Conservation (phyloP, 73 alveolate genomes). For the Paramecium pentaurelia region DNA sequence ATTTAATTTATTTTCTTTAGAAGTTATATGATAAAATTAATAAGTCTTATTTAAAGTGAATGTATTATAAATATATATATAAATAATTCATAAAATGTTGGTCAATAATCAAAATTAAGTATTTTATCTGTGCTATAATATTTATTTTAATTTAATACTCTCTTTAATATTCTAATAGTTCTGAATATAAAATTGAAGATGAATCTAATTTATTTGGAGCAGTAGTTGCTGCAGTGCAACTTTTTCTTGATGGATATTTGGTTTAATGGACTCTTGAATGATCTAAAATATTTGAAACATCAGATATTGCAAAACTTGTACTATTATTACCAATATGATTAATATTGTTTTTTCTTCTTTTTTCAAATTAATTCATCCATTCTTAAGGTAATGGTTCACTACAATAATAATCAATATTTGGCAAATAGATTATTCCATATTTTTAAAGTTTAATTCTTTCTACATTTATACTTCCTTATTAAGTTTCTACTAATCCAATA, state of each 20-base stretch:
- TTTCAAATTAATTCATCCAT: slow-evolving; percentile 48
- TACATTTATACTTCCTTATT: neutral
- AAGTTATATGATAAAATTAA: too few relatives aligned
- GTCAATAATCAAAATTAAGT: slow-evolving; percentile 17
- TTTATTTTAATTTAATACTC: neutral
- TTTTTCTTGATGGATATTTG: neutral
- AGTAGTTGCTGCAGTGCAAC: neutral
- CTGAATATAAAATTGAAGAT: neutral
- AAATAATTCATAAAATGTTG: neutral
- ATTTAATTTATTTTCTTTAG: too few relatives aligned
- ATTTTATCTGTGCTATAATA: neutral
- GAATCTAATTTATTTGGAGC: neutral
- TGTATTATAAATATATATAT: neutral
- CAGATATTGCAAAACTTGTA: slow-evolving; percentile 28
- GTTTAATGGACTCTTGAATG: neutral
- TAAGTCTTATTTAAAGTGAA: neutral
- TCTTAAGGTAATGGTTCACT: slow-evolving; percentile 60
- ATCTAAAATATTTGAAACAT: neutral
- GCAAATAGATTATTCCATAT: neutral
- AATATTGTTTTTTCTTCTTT: neutral
- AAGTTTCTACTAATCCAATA: neutral
- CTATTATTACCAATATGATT: neutral
- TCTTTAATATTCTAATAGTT: neutral
- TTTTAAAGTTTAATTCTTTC: neutral
- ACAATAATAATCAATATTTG: slow-evolving; percentile 31